Evolutionary conservation across 2,329 filamentous ascomycete genomes (phyloP).

Genomic region (Hypoxylon sp.): DNA sequence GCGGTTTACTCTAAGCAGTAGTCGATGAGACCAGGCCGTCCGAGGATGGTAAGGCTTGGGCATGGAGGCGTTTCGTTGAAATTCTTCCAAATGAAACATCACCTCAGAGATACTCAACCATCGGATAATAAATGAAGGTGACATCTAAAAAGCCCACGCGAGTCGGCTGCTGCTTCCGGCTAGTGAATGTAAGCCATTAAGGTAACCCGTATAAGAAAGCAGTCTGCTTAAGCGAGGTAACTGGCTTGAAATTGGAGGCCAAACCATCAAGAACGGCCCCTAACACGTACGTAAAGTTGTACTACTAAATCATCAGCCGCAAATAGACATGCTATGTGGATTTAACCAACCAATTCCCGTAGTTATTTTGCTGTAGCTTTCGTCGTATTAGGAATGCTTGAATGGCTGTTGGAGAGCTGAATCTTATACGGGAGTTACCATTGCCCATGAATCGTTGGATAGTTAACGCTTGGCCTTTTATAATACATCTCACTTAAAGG

Average conservation of each 20-base stretch:
- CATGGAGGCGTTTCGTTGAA: conserved; percentile 2
- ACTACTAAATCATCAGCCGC: conserved; percentile 5
- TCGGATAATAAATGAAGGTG: neutral
- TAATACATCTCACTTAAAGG: neutral
- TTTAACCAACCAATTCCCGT: conserved; percentile 1
- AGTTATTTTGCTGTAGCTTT: neutral
- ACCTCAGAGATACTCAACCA: neutral
- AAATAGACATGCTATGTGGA: neutral
- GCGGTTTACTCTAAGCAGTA: conserved; percentile 8
- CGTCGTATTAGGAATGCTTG: neutral
- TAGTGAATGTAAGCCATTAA: neutral
- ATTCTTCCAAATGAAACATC: neutral
- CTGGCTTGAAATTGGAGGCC: neutral
- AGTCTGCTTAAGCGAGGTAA: neutral
- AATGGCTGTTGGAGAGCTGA: neutral
- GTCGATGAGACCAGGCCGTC: neutral
- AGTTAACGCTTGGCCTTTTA: neutral
- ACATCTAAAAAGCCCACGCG: neutral
- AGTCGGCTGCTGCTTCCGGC: neutral
- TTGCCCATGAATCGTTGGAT: neutral
- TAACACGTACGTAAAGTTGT: neutral
- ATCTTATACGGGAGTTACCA: neutral
- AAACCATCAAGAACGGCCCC: neutral
- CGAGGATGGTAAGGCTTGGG: neutral
- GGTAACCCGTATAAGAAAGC: neutral